Evolutionary conservation across 192 early-diverging fungal species (phyloP).

Genomic region (Funneliformis mosseae): DNA sequence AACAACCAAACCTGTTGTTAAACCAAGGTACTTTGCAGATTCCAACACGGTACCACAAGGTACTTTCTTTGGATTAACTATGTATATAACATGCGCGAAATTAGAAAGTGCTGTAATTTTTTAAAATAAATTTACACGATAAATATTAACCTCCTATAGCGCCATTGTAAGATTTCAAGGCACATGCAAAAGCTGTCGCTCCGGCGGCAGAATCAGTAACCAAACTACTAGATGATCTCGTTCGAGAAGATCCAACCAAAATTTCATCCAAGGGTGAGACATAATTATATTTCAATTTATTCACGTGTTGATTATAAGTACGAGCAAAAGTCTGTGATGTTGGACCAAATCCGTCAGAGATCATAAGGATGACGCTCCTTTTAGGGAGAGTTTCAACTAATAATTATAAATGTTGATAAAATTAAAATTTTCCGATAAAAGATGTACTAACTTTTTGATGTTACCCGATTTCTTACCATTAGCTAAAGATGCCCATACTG

Average conservation of each 20-base stretch:
- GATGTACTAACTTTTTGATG: background rate
- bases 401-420: background rate
- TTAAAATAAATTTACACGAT: background rate
- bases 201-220: slow-evolving; percentile 98
- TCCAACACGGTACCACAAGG: slow-evolving; percentile 96
- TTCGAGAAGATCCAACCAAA: slow-evolving; percentile 88
- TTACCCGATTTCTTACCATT: background rate
- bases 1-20: slow-evolving; percentile 87
- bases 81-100: background rate
- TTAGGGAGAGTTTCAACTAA: slow-evolving; percentile 38
- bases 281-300: slow-evolving; percentile 49
- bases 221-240: slow-evolving; percentile 75
- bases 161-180: slow-evolving; percentile 89
- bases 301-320: slow-evolving; percentile 73
- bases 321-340: slow-evolving; percentile 89
- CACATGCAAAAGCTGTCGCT: slow-evolving; percentile 94
- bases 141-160: slow-evolving; percentile 75
- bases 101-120: too few species aligned
- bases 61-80: slow-evolving; percentile 57
- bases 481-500: background rate
- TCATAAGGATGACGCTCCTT: slow-evolving; percentile 91
- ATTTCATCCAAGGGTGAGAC: slow-evolving; percentile 66
- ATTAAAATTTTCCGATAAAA: background rate
- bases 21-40: slow-evolving; percentile 81
- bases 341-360: slow-evolving; percentile 94